A percentile compares a stretch with the other conserved stretches of the same genome.
phyloP scores from a whole-genome alignment of 345 rosid genomes.

The Microthlaspi erraticum region DNA sequence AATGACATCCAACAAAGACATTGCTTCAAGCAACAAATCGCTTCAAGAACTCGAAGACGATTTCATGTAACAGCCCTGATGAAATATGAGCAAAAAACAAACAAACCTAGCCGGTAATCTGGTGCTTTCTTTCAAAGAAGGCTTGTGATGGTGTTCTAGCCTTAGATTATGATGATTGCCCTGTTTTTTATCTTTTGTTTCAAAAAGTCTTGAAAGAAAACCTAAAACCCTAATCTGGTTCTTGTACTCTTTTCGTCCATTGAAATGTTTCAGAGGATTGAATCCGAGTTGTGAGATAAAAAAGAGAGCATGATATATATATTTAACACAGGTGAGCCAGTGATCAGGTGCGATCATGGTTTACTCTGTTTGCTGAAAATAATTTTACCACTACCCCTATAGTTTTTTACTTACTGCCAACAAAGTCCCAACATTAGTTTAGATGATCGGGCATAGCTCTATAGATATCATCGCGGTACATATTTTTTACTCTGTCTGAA shows the following conservation, averaged over 20 bases:
- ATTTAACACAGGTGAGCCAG: slow-evolving; percentile 8
- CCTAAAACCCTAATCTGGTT: slow-evolving; percentile 35
- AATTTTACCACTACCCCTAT: not conserved
- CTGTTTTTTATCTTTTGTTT: slow-evolving; percentile 35
- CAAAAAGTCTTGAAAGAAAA: slow-evolving; percentile 17
- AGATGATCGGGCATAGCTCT: not conserved
- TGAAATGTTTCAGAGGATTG: slow-evolving; percentile 35
- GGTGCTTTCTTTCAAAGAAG: slow-evolving; percentile 39
- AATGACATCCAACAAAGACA: slow-evolving; percentile 94
- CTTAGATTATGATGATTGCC: slow-evolving; percentile 36
- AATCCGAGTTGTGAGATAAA: slow-evolving; percentile 24
- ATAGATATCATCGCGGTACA: no score
- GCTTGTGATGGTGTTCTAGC: slow-evolving; percentile 30
- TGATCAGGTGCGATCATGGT: slow-evolving; percentile 16
- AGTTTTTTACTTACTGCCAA: not conserved
- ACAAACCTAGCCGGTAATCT: slow-evolving; percentile 32
- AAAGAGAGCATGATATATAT: slow-evolving; percentile 11
- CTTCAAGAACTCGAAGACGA: slow-evolving; percentile 97
- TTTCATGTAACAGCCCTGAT: slow-evolving; percentile 68
- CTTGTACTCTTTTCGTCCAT: slow-evolving; percentile 20
- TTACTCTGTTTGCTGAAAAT: slow-evolving; percentile 13
- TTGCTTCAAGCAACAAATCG: slow-evolving; percentile 80
- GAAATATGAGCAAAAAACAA: slow-evolving; percentile 18
- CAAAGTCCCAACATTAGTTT: not conserved
- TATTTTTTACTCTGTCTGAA: not conserved